Evolutionary conservation across 768 basidiomycete genomes (phyloP), one percentile per base, ranked within the genome.

Genomic region (Tephrocybe sp.): DNA sequence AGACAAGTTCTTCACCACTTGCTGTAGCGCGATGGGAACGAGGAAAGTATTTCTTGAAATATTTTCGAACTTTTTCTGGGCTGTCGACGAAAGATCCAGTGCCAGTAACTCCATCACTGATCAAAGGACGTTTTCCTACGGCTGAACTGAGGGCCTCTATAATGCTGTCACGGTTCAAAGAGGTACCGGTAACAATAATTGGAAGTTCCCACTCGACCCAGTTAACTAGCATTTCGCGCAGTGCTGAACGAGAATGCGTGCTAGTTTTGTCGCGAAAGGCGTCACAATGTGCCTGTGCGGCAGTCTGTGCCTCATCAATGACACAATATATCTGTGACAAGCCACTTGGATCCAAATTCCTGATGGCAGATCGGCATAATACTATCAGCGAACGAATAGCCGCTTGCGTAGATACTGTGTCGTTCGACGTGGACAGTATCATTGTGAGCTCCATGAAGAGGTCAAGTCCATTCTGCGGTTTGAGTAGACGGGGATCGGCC

Each of bases 271-370:
- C 16, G 4, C 23, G 33, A 23, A 45, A 45, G 8, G 44, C 34
- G 2, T 23, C 12, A 16, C 13, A 12, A 12, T 23, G 25, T 11
- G 22, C 12, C 22, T 45, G 33, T 45, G 23, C 44, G 16, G 44
- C 44, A 37, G 23, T 16, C 44, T 45, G 44, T 6, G 44, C 31
- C 33, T 45, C 23, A 15, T 47, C 45, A 4, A 47, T 27, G 16
- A 47, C 24, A 15, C 36, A 47, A 11, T 47, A 27, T n/a, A 47
- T 12, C 33, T 12, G 16, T 6, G 27, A 29, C n/a, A n/a, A n/a
- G 21, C 1, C 21, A 11, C 4, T 25, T 33, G 37, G 0, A 15
- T 5, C 11, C 31, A 38, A 16, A 29, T 11, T 29, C 5, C 6
- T 5, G 6, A 29, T 5, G 5, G 11, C 27, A 5, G 11, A 5